Percentiles rank a stretch among this genome's conserved stretches.
These are phyloP conservation scores for Porphyrellus sp. DNA, from an alignment of 1,284 basidiomycete genomes.

Conservation along the genomic window DNA sequence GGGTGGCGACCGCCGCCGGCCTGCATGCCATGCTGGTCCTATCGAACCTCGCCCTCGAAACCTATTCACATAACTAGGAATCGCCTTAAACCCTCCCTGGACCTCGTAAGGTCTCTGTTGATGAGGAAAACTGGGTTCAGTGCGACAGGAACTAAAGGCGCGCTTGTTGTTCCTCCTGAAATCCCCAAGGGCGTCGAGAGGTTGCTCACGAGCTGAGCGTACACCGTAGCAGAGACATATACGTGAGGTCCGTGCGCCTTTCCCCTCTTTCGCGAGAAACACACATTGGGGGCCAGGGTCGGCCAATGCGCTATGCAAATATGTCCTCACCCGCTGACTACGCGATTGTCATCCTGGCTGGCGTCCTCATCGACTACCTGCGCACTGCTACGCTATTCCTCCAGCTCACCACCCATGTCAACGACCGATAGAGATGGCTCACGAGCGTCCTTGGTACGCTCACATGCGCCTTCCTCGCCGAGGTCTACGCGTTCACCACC, in stretches of 20 bases:
- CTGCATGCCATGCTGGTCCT: conserved; percentile 55
- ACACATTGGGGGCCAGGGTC: conserved; percentile 43
- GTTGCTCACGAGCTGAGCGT: conserved; percentile 54
- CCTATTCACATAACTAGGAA: conserved; percentile 51
- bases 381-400: conserved; percentile 55
- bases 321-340: conserved; percentile 59
- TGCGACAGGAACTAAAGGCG: background rate
- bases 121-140: conserved; percentile 29
- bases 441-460: conserved; percentile 48
- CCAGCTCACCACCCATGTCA: conserved; percentile 41
- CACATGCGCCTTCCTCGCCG: conserved; percentile 46
- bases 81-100: conserved; percentile 55
- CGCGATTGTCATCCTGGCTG: conserved; percentile 53
- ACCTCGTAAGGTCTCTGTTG: conserved; percentile 48
- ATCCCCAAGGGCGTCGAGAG: conserved; percentile 48
- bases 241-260: conserved; percentile 49
- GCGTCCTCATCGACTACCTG: conserved; percentile 56
- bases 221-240: conserved; percentile 56
- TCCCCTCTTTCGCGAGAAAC: background rate
- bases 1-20: conserved; percentile 38
- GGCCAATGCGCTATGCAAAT: conserved; percentile 60
- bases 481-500: conserved; percentile 53
- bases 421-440: conserved; percentile 47
- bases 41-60: conserved; percentile 58
- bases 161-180: conserved; percentile 22